Evolutionary conservation across 352 stramenopile species (phyloP).

Genomic region (Pythium pectinolyticum): DNA sequence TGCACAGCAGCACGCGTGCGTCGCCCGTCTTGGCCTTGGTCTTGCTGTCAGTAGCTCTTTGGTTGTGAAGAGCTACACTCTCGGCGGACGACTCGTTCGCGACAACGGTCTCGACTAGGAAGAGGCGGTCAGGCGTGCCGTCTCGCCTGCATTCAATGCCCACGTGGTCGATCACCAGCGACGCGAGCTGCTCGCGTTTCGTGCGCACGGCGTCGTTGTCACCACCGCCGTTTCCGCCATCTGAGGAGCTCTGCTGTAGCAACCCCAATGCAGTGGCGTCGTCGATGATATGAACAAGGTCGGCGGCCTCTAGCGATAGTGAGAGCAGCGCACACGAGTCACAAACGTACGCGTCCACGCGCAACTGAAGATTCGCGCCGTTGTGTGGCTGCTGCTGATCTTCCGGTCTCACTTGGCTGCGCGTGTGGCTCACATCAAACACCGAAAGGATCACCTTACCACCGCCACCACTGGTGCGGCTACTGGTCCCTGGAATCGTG

Average conservation of each 20-base stretch:
- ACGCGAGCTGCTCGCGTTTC: conserved; percentile 32
- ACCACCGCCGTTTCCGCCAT: conserved; percentile 7
- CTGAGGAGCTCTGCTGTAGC: neutral
- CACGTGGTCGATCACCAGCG: conserved; percentile 50
- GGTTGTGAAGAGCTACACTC: neutral
- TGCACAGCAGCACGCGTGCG: conserved; percentile 35
- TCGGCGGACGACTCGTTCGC: neutral
- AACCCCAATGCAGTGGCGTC: too few relatives aligned
- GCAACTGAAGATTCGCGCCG: conserved; percentile 26
- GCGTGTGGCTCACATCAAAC: conserved; percentile 45
- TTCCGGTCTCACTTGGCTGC: too few relatives aligned
- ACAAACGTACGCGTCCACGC: conserved; percentile 64
- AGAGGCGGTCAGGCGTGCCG: conserved; percentile 44
- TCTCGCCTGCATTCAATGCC: conserved; percentile 55
- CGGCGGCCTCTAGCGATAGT: conserved; percentile 39
- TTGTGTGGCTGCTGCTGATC: neutral
- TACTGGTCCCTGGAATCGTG: conserved; percentile 32
- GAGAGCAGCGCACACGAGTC: conserved; percentile 50
- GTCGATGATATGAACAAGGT: conserved; percentile 51
- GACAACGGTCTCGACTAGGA: conserved; percentile 38
- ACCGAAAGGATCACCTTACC: conserved; percentile 59
- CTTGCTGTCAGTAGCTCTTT: neutral
- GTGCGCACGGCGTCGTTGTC: neutral
- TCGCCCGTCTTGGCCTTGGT: neutral
- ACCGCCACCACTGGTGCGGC: neutral